phyloP scores from a whole-genome alignment of 208 protist genomes.

The Crithidia mellificae region DNA sequence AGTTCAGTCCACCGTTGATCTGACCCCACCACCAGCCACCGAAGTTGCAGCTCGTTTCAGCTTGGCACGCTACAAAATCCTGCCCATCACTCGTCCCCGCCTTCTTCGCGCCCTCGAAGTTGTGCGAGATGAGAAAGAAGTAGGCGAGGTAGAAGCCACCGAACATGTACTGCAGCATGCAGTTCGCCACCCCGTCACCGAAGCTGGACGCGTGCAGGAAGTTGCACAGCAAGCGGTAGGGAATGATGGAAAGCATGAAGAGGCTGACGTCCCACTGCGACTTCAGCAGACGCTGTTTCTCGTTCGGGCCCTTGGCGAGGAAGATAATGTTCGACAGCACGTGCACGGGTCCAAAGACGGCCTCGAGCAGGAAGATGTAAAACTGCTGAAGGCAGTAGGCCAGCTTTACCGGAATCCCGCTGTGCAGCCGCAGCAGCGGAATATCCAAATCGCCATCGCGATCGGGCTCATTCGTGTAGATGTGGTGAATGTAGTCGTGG shows the following conservation, averaged over 20 bases:
- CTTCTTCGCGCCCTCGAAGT: constrained; percentile 80
- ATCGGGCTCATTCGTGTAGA: constrained; percentile 74
- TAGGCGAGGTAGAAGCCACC: constrained; percentile 83
- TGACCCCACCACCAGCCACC: constrained; percentile 76
- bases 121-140: constrained; percentile 85
- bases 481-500: constrained; percentile 78
- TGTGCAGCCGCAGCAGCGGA: constrained; percentile 69
- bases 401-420: constrained; percentile 50
- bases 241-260: constrained; percentile 58
- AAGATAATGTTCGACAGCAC: constrained; percentile 65
- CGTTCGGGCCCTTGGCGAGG: constrained; percentile 51
- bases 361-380: constrained; percentile 72
- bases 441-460: constrained; percentile 77
- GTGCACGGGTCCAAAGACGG: constrained; percentile 71
- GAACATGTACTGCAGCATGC: constrained; percentile 64
- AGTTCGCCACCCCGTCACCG: constrained; percentile 39
- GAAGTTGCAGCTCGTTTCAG: constrained; percentile 77
- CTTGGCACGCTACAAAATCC: constrained; percentile 70
- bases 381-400: constrained; percentile 80
- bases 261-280: constrained; percentile 61
- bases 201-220: constrained; percentile 58
- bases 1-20: constrained; percentile 85
- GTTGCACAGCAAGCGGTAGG: constrained; percentile 57
- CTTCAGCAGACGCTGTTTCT: constrained; percentile 56
- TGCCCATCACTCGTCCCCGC: constrained; percentile 44